phyloP scores from a whole-genome alignment of 129 eudicot species.

The carrot (Daucus carota) region DNA sequence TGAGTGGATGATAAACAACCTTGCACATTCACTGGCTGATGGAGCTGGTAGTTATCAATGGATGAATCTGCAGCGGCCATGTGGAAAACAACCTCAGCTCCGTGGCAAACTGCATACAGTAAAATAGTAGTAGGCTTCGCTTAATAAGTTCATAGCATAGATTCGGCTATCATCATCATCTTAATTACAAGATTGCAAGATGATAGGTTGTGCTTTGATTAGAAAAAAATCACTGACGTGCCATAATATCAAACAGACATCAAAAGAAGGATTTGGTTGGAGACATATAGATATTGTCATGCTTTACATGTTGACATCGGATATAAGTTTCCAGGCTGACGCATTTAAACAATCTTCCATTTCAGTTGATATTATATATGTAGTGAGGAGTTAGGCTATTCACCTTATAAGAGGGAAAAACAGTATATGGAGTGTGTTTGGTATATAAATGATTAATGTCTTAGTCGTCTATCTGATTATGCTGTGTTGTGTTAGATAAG shows the following conservation, averaged over 20 bases:
- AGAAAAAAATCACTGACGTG: not conserved
- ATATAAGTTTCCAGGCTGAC: not conserved
- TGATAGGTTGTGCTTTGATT: not conserved
- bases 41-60: slow-evolving; percentile 65
- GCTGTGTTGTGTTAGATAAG: not conserved
- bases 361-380: not conserved
- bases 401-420: not conserved
- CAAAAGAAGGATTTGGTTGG: not conserved
- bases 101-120: slow-evolving; percentile 56
- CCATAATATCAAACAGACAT: not conserved
- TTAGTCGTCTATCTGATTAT: not conserved
- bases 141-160: slow-evolving; percentile 1
- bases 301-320: not conserved
- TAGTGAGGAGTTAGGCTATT: not conserved
- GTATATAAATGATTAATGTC: not conserved
- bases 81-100: slow-evolving; percentile 89
- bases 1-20: slow-evolving; percentile 34
- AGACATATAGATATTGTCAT: not conserved
- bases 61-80: slow-evolving; percentile 98
- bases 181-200: not conserved
- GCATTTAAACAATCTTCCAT: not conserved
- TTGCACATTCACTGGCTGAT: slow-evolving; percentile 72
- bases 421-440: not conserved
- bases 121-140: not conserved
- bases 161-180: not conserved